Base-by-base conservation (phyloP, 805 yeast species). In the Osmozyma mogii region DNA sequence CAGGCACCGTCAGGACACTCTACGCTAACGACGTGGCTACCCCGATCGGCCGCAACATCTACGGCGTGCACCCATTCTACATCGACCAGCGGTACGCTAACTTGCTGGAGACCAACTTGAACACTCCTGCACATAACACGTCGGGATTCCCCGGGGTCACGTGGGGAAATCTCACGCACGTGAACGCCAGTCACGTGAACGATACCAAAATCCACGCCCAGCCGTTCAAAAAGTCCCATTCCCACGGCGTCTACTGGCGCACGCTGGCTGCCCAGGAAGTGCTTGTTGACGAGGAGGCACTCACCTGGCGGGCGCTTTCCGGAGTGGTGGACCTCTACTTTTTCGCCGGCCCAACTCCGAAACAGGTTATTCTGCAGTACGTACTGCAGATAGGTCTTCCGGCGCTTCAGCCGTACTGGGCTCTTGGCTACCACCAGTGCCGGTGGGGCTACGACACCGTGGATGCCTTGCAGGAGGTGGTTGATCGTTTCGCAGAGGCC, bases 31-130 rank as follows among this genome's bases (percentile, higher is more conserved):
- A 52, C 32, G 47, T 36, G 5, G 50, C 47, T 26, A 47, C 44
- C 26, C 45, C 44, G 9, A 34, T 48, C 15, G 57, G 50, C 31
- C 54, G 48, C 10, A 52, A 54, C 31, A 44, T 50, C 10, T 54
- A 54, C 35, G 60, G 60, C 18, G 46, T 45, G 6, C 60, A 54
- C 25, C 59, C 60, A 15, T 38, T 52, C 22, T 54, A 54, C 35
- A 33, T 49, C 17, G 60, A 54, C 29, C 50, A 52, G 32, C 30
- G 58, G 16, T 42, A 42, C 30, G 38, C 27, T 17, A 28, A 45
- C 10, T n/a, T n/a, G n/a, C 6, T 14, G 13, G 24, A 7, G 8
- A 22, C 24, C 6, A 22, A 22, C 24, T 11, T n/a, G 10, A 11
- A 22, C 24, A 22, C 24, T 10, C 6, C 6, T 11, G 7, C 6